Conservation (phyloP, 495 filamentous ascomycete species). For the Collariella sp. region DNA sequence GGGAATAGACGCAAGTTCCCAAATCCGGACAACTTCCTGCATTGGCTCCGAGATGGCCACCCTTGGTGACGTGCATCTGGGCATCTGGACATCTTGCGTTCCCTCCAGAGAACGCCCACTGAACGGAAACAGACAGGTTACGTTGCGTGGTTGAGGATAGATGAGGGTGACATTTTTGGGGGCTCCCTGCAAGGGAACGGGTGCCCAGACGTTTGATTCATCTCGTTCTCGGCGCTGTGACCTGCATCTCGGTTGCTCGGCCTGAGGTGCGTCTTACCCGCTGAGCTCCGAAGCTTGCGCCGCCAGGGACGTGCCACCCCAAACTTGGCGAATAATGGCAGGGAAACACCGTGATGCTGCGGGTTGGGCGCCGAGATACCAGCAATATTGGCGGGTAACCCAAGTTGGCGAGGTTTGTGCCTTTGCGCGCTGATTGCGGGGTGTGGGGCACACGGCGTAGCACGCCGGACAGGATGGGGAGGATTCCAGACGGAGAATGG, state of each 20-base stretch:
- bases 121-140: conserved; percentile 5
- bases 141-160: background rate
- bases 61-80: background rate
- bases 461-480: conserved; percentile 9
- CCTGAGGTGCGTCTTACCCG: conserved; percentile 1
- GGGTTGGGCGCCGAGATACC: background rate
- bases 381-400: too few species aligned
- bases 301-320: background rate
- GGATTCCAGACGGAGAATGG: background rate
- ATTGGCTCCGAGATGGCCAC: background rate
- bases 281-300: background rate
- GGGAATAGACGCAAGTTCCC: background rate
- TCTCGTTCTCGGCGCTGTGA: background rate
- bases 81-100: background rate
- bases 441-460: background rate
- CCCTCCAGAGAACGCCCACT: background rate
- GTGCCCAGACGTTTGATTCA: background rate
- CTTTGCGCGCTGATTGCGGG: conserved; percentile 4
- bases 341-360: background rate
- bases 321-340: background rate
- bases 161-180: background rate
- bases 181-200: too few species aligned
- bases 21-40: background rate
- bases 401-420: background rate
- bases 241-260: conserved; percentile 2